phyloP scores from a whole-genome alignment of 805 yeast species.

The Teunomyces atbi region DNA sequence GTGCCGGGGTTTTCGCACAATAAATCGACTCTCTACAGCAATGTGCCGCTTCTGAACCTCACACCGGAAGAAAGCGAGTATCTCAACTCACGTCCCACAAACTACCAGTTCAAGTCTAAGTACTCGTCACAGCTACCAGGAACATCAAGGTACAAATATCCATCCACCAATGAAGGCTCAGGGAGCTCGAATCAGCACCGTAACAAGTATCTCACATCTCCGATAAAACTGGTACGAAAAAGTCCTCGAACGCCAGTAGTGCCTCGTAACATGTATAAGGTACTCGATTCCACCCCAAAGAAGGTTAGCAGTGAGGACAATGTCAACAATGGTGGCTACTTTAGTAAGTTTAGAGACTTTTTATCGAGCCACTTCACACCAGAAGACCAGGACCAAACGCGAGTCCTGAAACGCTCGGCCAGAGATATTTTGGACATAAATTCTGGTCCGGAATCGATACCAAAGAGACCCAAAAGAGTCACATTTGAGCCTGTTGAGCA shows the following conservation, averaged over 20 bases:
- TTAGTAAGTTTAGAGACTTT: constrained; percentile 1
- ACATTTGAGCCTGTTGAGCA: constrained; percentile 8
- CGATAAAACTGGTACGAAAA: constrained; percentile 1
- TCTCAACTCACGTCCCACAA: constrained; percentile 2
- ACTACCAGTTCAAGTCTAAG: neutral
- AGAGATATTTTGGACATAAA: constrained; percentile 10
- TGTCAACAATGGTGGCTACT: neutral
- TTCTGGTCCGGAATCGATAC: neutral
- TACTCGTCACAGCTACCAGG: neutral
- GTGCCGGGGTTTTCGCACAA: neutral
- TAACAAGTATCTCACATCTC: constrained; percentile 2
- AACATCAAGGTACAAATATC: neutral
- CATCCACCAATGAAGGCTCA: neutral
- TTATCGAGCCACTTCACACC: neutral
- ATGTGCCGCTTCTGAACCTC: constrained; percentile 1
- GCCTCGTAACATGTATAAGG: neutral
- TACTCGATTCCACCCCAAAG: neutral
- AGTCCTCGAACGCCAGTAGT: neutral
- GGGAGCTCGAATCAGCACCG: neutral
- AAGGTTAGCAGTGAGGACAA: neutral
- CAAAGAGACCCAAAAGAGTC: constrained; percentile 12
- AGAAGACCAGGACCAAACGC: constrained; percentile 1
- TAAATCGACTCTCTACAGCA: neutral
- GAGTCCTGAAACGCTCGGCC: constrained; percentile 16
- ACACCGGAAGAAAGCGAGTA: constrained; percentile 2